These are phyloP conservation scores for Paspalum vaginatum DNA, from an alignment of 176 grass and related monocot species.

Conservation along the genomic window DNA sequence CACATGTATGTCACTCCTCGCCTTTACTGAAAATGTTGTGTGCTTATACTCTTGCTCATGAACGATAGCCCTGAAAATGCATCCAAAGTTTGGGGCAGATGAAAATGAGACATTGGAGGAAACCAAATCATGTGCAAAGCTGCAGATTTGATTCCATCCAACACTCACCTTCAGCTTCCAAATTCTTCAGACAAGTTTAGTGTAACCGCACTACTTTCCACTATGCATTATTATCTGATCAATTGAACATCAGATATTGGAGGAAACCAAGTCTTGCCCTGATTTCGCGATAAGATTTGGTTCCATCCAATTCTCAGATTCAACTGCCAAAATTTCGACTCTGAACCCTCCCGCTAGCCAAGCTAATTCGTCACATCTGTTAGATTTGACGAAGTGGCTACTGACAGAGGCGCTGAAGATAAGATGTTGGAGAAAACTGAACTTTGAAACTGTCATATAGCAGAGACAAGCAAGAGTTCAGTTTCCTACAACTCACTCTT, in stretches of 20 bases:
- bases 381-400: too few relatives aligned
- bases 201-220: not conserved
- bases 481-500: too few relatives aligned
- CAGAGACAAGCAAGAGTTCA: too few relatives aligned
- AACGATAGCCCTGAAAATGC: not conserved
- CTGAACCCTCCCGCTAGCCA: not conserved
- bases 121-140: conserved; percentile 45
- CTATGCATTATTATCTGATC: conserved; percentile 10
- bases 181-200: not conserved
- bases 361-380: too few relatives aligned
- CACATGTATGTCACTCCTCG: not conserved
- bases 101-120: conserved; percentile 57
- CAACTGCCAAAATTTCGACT: conserved; percentile 26
- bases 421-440: conserved; percentile 58
- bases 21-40: not conserved
- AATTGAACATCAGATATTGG: conserved; percentile 49
- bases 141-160: conserved; percentile 48
- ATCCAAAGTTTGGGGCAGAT: not conserved
- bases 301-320: conserved; percentile 53
- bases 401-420: conserved; percentile 33
- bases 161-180: conserved; percentile 45
- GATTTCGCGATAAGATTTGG: conserved; percentile 30
- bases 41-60: not conserved
- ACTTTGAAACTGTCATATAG: conserved; percentile 2
- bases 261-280: conserved; percentile 49